Conservation (phyloP, 2,329 filamentous ascomycete genomes). For the Colletotrichum eleusines region DNA sequence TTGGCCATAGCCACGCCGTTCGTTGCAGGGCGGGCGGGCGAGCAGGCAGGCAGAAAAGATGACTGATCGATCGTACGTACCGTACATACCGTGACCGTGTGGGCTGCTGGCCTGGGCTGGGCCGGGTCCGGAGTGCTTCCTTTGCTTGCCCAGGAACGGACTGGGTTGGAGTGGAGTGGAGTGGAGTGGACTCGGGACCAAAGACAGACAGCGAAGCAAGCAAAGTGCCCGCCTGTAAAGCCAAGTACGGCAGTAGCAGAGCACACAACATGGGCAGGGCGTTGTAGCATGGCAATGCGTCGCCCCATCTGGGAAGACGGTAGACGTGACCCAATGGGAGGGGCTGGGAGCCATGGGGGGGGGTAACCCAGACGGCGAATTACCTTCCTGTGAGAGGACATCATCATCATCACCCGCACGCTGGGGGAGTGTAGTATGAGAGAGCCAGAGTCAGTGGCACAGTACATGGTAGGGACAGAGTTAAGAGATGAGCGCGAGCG, state of each 20-base stretch:
- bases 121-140: conserved; percentile 1
- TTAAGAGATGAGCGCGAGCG: conserved; percentile 21
- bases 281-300: conserved; percentile 14
- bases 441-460: conserved; percentile 8
- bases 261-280: conserved; percentile 16
- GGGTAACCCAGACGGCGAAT: conserved; percentile 5
- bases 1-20: conserved; percentile 10
- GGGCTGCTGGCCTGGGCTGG: neutral
- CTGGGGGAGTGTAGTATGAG: neutral
- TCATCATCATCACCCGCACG: neutral
- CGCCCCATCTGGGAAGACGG: conserved; percentile 26
- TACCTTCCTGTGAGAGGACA: conserved; percentile 1
- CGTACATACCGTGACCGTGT: neutral
- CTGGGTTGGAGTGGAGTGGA: neutral
- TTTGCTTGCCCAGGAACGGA: conserved; percentile 1
- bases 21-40: conserved; percentile 1
- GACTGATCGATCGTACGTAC: neutral
- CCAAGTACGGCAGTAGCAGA: conserved; percentile 9
- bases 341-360: conserved; percentile 16
- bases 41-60: neutral
- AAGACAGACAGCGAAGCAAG: conserved; percentile 25
- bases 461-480: neutral
- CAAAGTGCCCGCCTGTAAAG: conserved; percentile 27
- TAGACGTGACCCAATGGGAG: conserved; percentile 14
- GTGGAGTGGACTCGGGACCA: neutral